phyloP scores from a whole-genome alignment of 1,284 basidiomycete genomes.

The Malassezia obtusa region DNA sequence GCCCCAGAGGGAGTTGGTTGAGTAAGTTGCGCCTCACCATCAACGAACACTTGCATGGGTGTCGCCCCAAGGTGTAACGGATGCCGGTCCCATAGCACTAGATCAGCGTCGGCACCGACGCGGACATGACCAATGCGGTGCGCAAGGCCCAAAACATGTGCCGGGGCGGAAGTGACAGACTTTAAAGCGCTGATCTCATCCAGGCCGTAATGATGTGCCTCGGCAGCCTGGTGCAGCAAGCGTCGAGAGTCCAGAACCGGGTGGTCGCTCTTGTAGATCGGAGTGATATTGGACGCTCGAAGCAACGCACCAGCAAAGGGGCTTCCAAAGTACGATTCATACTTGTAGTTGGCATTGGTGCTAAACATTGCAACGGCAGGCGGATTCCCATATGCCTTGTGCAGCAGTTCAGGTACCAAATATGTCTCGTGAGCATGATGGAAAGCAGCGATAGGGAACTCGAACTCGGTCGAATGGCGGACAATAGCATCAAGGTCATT shows the following conservation, averaged over 20 bases:
- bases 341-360: constrained; percentile 65
- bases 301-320: constrained; percentile 75
- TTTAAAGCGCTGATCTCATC: constrained; percentile 56
- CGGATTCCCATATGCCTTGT: constrained; percentile 56
- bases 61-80: constrained; percentile 58
- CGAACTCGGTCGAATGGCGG: constrained; percentile 69
- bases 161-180: constrained; percentile 68
- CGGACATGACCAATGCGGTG: constrained; percentile 70
- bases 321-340: constrained; percentile 71
- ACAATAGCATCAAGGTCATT: constrained; percentile 60
- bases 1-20: not conserved
- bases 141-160: constrained; percentile 64
- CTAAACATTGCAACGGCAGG: constrained; percentile 69
- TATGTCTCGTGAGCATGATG: constrained; percentile 81
- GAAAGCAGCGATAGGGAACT: constrained; percentile 57
- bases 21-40: constrained; percentile 52
- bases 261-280: constrained; percentile 63
- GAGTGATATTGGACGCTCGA: constrained; percentile 59
- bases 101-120: constrained; percentile 57
- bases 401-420: constrained; percentile 68
- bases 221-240: constrained; percentile 73
- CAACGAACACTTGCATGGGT: constrained; percentile 57
- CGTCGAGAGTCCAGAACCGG: constrained; percentile 66
- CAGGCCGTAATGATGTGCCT: constrained; percentile 64
- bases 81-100: constrained; percentile 83